These are phyloP conservation scores for Clonostachys solani DNA, from an alignment of 2,329 filamentous ascomycete genomes.

Conservation along the genomic window DNA sequence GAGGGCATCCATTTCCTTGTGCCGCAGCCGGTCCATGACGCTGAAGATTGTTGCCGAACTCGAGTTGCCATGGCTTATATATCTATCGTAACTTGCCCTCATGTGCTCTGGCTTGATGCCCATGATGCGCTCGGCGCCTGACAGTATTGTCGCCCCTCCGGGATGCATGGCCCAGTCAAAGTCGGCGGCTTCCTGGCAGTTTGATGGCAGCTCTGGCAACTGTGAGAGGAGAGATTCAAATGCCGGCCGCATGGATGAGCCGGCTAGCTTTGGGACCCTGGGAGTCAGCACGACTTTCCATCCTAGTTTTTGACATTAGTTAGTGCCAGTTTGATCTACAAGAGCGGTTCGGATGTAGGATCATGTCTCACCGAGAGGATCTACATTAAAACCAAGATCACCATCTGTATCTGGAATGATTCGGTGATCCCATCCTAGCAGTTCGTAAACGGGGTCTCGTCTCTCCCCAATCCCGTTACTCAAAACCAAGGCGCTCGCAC, in stretches of 20 bases:
- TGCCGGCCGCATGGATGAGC: conserved; percentile 43
- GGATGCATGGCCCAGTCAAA: conserved; percentile 75
- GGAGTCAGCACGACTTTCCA: conserved; percentile 66
- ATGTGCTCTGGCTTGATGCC: conserved; percentile 58
- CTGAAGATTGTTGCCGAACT: conserved; percentile 67
- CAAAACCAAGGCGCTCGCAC: conserved; percentile 60
- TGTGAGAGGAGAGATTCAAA: conserved; percentile 51
- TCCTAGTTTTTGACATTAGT: conserved; percentile 19
- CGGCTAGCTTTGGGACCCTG: conserved; percentile 53
- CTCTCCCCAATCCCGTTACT: conserved; percentile 56
- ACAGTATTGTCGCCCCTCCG: conserved; percentile 62
- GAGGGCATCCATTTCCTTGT: conserved; percentile 54
- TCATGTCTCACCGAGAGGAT: conserved; percentile 46
- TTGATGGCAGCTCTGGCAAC: conserved; percentile 35
- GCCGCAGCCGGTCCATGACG: conserved; percentile 57
- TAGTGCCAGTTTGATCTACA: background rate
- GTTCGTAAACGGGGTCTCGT: conserved; percentile 46
- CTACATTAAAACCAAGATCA: conserved; percentile 62
- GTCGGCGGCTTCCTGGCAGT: conserved; percentile 42
- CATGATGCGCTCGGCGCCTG: conserved; percentile 56
- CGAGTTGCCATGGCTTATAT: conserved; percentile 64
- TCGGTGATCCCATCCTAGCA: conserved; percentile 63
- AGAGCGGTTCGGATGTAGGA: no score
- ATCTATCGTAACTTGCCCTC: conserved; percentile 65
- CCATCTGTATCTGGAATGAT: conserved; percentile 56